Evolutionary conservation across 2,329 filamentous ascomycete genomes (phyloP).

Genomic region (Triangularia setosa): DNA sequence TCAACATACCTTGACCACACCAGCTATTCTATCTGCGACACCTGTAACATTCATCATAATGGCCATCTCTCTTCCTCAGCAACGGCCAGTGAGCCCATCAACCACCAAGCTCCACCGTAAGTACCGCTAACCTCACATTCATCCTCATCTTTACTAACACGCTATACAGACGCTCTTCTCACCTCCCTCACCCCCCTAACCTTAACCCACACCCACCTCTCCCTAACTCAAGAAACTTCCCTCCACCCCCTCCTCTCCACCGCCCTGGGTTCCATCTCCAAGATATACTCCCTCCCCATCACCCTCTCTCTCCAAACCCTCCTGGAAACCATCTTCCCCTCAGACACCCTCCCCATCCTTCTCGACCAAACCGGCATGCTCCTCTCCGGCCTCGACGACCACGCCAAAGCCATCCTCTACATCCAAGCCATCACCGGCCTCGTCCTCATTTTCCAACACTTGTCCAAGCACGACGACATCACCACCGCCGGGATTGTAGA

Average conservation of each 20-base stretch:
- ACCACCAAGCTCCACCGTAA: neutral
- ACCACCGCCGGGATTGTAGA: slow-evolving; percentile 25
- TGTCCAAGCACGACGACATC: slow-evolving; percentile 23
- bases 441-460: slow-evolving; percentile 29
- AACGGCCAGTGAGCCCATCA: slow-evolving; percentile 8
- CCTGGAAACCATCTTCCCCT: slow-evolving; percentile 28
- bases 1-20: neutral
- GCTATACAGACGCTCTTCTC: slow-evolving; percentile 29
- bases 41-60: neutral
- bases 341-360: slow-evolving; percentile 17
- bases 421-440: slow-evolving; percentile 35
- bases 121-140: neutral
- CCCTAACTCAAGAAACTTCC: slow-evolving; percentile 27
- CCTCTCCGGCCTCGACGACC: slow-evolving; percentile 31
- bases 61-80: neutral
- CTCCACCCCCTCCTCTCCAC: slow-evolving; percentile 28
- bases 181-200: slow-evolving; percentile 1
- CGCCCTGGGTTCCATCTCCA: slow-evolving; percentile 23
- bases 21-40: neutral
- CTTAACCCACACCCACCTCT: slow-evolving; percentile 28
- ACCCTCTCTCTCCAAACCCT: slow-evolving; percentile 23
- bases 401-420: slow-evolving; percentile 33
- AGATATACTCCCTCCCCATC: slow-evolving; percentile 24
- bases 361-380: slow-evolving; percentile 32
- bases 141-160: slow-evolving; percentile 11